A percentile compares a stretch with the other conserved stretches of the same genome.
phyloP scores from a whole-genome alignment of 305 asterid species.

The Fraxinus xanthoxyloides region DNA sequence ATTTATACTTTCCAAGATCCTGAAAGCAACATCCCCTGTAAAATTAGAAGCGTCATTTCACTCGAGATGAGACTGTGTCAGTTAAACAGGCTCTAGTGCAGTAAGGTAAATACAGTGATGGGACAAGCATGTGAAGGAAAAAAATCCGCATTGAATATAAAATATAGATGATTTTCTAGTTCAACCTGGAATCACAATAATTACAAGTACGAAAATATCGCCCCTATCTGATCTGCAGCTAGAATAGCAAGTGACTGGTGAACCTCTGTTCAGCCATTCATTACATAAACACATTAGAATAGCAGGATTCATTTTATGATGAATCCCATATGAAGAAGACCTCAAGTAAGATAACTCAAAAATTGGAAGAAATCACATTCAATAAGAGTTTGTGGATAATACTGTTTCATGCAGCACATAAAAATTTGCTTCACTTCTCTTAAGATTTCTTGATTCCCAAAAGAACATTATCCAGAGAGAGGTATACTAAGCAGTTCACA shows the following conservation, averaged over 20 bases:
- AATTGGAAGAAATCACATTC: not conserved
- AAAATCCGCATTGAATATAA: not conserved
- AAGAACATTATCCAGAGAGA: not conserved
- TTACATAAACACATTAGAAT: not conserved
- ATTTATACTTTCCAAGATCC: slow-evolving; percentile 65
- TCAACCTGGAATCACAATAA: not conserved
- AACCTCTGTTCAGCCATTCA: not conserved
- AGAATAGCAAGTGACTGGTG: not conserved
- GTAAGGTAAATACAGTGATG: not conserved
- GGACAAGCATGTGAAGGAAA: not conserved
- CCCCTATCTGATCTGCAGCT: not conserved
- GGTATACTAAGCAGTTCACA: not conserved
- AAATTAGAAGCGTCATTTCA: slow-evolving; percentile 32
- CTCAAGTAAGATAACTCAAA: not conserved
- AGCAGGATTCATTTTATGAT: slow-evolving; percentile 1
- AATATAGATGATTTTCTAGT: not conserved
- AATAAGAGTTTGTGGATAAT: not conserved
- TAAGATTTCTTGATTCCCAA: not conserved
- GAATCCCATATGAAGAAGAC: slow-evolving; percentile 2
- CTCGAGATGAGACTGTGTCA: slow-evolving; percentile 15
- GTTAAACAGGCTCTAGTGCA: not conserved
- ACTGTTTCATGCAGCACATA: not conserved
- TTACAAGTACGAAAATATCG: not conserved
- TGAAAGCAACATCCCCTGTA: slow-evolving; percentile 95
- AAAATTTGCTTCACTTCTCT: not conserved